Conservation (phyloP, 805 yeast genomes). For the Yueomyces sp. region DNA sequence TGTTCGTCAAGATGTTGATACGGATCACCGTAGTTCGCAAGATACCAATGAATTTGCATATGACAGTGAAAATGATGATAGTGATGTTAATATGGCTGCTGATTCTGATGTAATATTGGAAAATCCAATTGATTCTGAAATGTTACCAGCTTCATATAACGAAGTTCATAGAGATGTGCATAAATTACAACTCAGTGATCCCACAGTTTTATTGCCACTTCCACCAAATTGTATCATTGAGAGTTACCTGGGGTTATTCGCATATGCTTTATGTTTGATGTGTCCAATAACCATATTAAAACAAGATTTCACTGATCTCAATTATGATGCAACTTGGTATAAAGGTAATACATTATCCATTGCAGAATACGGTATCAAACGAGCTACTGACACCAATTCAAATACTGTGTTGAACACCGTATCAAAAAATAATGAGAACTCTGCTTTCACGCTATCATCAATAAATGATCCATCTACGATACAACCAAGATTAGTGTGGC, state of each 20-base stretch:
- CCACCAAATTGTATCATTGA: constrained; percentile 15
- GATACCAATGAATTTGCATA: background rate
- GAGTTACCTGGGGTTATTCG: constrained; percentile 18
- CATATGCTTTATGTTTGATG: constrained; percentile 11
- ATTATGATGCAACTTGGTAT: constrained; percentile 16
- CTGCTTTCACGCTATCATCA: background rate
- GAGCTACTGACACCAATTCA: background rate
- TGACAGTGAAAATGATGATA: background rate
- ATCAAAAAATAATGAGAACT: too few species aligned
- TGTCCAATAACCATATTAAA: constrained; percentile 13
- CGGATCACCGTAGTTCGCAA: background rate
- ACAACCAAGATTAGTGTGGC: constrained; percentile 18
- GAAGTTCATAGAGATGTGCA: background rate
- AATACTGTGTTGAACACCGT: background rate
- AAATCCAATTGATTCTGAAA: too few species aligned
- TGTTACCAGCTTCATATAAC: background rate
- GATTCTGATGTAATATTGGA: background rate
- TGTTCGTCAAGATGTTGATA: background rate
- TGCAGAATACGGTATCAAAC: constrained; percentile 5
- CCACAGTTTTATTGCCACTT: constrained; percentile 15
- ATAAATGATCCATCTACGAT: background rate
- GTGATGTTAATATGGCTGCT: background rate
- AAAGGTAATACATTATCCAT: constrained; percentile 5
- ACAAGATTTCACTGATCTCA: constrained; percentile 16
- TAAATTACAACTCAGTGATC: constrained; percentile 8